phyloP scores from a whole-genome alignment of 2,329 filamentous ascomycete species.

The Pseudogymnoascus sp. region DNA sequence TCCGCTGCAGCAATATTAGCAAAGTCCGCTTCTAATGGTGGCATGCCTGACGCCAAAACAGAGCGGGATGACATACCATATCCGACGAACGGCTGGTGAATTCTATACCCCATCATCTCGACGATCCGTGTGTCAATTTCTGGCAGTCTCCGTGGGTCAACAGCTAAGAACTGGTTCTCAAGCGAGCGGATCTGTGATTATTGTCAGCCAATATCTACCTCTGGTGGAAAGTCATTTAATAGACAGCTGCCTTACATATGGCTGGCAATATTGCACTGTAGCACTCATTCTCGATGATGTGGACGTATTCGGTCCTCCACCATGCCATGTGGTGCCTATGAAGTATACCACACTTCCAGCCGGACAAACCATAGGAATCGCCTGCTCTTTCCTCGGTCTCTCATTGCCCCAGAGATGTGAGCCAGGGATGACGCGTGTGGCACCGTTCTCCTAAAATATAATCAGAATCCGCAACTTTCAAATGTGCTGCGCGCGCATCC shows the following conservation, averaged over 20 bases:
- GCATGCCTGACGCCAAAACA: not conserved
- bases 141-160: conserved; percentile 26
- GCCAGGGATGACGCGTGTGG: conserved; percentile 24
- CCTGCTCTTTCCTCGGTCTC: conserved; percentile 20
- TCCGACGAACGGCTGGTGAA: conserved; percentile 27
- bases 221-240: not conserved
- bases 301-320: conserved; percentile 22
- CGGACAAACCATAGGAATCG: conserved; percentile 25
- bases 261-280: conserved; percentile 26
- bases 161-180: conserved; percentile 27
- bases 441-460: conserved; percentile 18
- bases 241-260: conserved; percentile 10
- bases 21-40: not conserved
- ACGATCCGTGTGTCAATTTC: conserved; percentile 25
- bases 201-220: not conserved
- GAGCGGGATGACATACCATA: conserved; percentile 19
- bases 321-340: conserved; percentile 25
- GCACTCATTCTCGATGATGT: conserved; percentile 18
- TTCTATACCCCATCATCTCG: conserved; percentile 29
- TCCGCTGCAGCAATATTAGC: conserved; percentile 18
- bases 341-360: conserved; percentile 25
- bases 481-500: not conserved
- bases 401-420: conserved; percentile 25
- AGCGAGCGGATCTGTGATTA: conserved; percentile 22
- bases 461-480: not conserved